Conservation (phyloP, 805 yeast genomes). For the Ogataea allantospora region DNA sequence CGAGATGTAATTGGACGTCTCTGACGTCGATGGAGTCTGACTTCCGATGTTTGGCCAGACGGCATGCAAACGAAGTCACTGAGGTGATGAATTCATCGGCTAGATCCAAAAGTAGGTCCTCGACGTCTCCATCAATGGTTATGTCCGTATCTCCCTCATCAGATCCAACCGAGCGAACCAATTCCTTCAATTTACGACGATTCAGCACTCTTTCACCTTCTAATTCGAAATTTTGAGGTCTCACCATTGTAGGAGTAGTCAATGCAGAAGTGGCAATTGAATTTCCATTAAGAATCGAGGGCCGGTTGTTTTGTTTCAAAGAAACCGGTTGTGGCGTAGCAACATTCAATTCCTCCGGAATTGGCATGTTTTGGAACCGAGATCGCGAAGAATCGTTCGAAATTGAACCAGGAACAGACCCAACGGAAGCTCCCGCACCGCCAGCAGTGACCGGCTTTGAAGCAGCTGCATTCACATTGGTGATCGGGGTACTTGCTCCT, state of each 20-base stretch:
- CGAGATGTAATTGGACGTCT: constrained; percentile 89
- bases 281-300: constrained; percentile 81
- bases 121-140: constrained; percentile 91
- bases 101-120: constrained; percentile 82
- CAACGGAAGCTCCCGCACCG: constrained; percentile 16
- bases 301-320: constrained; percentile 62
- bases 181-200: constrained; percentile 84
- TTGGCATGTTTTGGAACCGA: constrained; percentile 63
- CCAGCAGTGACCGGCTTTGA: constrained; percentile 22
- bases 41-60: constrained; percentile 91
- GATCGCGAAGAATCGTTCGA: constrained; percentile 43
- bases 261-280: constrained; percentile 70
- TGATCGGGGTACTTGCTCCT: constrained; percentile 37
- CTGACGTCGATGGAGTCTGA: constrained; percentile 81
- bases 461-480: constrained; percentile 51
- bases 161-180: constrained; percentile 76
- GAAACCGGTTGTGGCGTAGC: constrained; percentile 64
- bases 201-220: constrained; percentile 81
- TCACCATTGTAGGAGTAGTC: constrained; percentile 71
- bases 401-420: constrained; percentile 2
- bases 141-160: constrained; percentile 93
- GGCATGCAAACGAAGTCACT: constrained; percentile 90
- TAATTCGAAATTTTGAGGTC: constrained; percentile 79
- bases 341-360: constrained; percentile 67
- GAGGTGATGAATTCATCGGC: constrained; percentile 94